A percentile compares a stretch with the other conserved stretches of the same genome.
These are phyloP conservation scores for Solanum stenotomum DNA, from an alignment of 257 asterid species.

Conservation along the genomic window DNA sequence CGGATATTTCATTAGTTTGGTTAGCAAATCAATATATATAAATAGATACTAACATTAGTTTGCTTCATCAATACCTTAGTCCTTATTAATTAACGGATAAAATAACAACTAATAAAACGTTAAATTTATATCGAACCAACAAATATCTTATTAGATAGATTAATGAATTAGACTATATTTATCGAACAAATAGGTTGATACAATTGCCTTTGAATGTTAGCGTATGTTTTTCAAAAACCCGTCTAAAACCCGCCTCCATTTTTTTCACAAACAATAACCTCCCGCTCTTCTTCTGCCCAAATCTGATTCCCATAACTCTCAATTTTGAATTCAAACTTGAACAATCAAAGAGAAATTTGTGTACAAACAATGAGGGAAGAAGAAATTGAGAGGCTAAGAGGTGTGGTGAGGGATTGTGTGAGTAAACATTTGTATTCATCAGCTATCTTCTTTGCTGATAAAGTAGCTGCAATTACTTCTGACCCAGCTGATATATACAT, in stretches of 20 bases:
- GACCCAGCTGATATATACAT: slow-evolving; percentile 96
- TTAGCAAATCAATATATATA: not conserved
- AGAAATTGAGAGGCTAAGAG: slow-evolving; percentile 82
- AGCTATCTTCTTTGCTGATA: slow-evolving; percentile 95
- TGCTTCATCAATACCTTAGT: not conserved
- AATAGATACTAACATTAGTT: too few species aligned
- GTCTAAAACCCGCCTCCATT: not conserved
- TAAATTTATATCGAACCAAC: not conserved
- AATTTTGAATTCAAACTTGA: not conserved
- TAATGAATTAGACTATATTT: not conserved
- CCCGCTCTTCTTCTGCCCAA: not conserved
- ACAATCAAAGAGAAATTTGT: not conserved
- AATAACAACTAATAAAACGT: too few species aligned
- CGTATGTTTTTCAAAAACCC: not conserved
- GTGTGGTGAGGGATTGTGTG: slow-evolving; percentile 89
- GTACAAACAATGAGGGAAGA: slow-evolving; percentile 61
- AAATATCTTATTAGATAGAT: not conserved
- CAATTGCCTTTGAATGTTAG: not conserved
- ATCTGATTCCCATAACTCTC: not conserved
- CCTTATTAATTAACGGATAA: too few species aligned
- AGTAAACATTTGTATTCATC: slow-evolving; percentile 97
- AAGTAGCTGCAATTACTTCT: slow-evolving; percentile 90
- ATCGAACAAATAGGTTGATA: not conserved
- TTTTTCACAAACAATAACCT: not conserved
- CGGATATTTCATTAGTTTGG: too few species aligned